phyloP scores from a whole-genome alignment of 2,329 filamentous ascomycete species.

The Didymella lethalis region DNA sequence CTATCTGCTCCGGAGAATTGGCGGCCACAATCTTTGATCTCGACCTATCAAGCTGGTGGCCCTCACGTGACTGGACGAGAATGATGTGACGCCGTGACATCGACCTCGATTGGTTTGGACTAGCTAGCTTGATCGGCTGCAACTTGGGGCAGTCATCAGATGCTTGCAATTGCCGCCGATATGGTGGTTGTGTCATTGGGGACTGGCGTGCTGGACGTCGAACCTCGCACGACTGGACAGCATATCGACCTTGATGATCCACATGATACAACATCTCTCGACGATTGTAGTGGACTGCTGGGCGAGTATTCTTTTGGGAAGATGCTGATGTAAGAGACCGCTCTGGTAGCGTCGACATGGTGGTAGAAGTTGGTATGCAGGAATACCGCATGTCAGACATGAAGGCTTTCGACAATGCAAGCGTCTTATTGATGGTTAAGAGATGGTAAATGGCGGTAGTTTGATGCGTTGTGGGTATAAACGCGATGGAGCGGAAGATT shows the following conservation, averaged over 20 bases:
- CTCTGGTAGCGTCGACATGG: constrained; percentile 35
- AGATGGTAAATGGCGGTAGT: constrained; percentile 8
- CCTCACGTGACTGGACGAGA: constrained; percentile 32
- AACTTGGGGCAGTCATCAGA: no score
- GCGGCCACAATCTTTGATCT: background rate
- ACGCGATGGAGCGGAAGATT: constrained; percentile 13
- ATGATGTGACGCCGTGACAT: constrained; percentile 6
- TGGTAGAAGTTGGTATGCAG: constrained; percentile 2
- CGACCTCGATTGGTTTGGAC: background rate
- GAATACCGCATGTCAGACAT: background rate
- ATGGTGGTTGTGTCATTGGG: background rate
- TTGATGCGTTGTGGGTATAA: constrained; percentile 10
- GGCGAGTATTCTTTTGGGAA: background rate
- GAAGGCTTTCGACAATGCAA: background rate
- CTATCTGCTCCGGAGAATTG: constrained; percentile 11
- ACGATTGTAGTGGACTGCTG: constrained; percentile 18
- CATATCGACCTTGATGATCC: constrained; percentile 32
- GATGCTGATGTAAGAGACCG: background rate
- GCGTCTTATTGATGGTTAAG: background rate
- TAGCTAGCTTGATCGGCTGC: background rate
- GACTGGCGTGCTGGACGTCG: background rate
- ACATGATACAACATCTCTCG: constrained; percentile 36
- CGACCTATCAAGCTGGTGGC: constrained; percentile 10
- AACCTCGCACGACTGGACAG: constrained; percentile 32
- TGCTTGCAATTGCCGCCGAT: background rate